These are phyloP conservation scores for Gonapodya prolifera DNA, from an alignment of 192 early-diverging fungal species.

Conservation along the genomic window DNA sequence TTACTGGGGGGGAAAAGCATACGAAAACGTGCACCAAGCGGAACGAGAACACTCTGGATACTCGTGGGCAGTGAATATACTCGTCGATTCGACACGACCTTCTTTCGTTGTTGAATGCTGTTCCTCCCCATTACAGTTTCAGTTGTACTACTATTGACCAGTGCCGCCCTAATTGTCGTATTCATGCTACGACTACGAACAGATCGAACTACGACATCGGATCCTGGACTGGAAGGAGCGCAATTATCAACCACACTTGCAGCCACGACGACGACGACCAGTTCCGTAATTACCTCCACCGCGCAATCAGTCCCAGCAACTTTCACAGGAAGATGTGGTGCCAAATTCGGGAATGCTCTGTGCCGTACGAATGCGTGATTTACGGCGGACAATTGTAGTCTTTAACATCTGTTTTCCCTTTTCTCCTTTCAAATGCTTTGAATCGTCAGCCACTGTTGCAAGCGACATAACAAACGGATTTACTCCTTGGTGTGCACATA, in stretches of 20 bases:
- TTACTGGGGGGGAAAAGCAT: background rate
- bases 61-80: background rate
- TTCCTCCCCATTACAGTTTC: background rate
- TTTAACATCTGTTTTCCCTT: too few relatives aligned
- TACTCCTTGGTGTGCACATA: too few relatives aligned
- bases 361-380: background rate
- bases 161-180: background rate
- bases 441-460: background rate
- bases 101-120: background rate
- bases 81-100: too few relatives aligned
- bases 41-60: background rate
- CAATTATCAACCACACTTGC: background rate
- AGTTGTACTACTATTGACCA: background rate
- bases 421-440: background rate
- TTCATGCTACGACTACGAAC: background rate
- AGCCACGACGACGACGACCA: background rate
- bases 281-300: background rate
- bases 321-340: background rate
- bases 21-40: background rate
- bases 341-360: background rate
- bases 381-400: too few relatives aligned
- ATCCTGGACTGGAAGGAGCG: background rate
- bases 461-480: background rate
- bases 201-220: background rate
- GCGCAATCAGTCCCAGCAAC: background rate